Percentiles rank a stretch among this genome's conserved stretches.
phyloP scores from a whole-genome alignment of 140 eudicot genomes.

The Ambrosia hybrid region DNA sequence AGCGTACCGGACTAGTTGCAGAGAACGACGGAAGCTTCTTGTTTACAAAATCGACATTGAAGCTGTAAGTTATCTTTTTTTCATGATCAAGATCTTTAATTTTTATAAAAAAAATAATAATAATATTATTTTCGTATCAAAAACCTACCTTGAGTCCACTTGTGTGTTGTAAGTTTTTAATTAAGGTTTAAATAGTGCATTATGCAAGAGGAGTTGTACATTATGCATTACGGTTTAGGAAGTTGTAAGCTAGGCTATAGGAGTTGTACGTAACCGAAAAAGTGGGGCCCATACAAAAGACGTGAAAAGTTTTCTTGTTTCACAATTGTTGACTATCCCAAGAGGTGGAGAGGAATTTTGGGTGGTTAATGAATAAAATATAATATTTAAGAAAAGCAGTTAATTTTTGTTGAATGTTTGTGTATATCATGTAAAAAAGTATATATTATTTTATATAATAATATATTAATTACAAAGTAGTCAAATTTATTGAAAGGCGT shows the following conservation, averaged over 20 bases:
- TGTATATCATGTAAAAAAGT: no score
- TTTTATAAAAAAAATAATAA: no score
- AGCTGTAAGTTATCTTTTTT: constrained; percentile 72
- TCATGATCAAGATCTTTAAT: not conserved
- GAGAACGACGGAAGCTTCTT: constrained; percentile 92
- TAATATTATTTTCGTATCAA: no score
- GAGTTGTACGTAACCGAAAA: constrained; percentile 21
- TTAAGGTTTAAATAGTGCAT: not conserved
- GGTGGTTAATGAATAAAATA: not conserved
- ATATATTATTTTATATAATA: no score
- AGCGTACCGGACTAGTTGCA: constrained; percentile 87
- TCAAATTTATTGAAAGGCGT: constrained; percentile 18
- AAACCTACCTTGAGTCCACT: constrained; percentile 23
- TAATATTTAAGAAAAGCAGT: not conserved
- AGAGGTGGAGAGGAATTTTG: constrained; percentile 3
- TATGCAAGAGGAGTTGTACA: constrained; percentile 4
- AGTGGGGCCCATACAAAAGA: constrained; percentile 27
- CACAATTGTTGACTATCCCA: constrained; percentile 29
- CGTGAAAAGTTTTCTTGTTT: constrained; percentile 26
- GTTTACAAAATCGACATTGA: constrained; percentile 93
- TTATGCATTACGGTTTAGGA: not conserved
- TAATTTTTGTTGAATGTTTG: not conserved
- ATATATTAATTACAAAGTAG: not conserved
- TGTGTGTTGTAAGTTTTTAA: not conserved
- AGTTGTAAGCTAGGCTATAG: not conserved